Evolutionary conservation across 352 stramenopile species (phyloP).

Genomic region (Elongisporangium anandrum): DNA sequence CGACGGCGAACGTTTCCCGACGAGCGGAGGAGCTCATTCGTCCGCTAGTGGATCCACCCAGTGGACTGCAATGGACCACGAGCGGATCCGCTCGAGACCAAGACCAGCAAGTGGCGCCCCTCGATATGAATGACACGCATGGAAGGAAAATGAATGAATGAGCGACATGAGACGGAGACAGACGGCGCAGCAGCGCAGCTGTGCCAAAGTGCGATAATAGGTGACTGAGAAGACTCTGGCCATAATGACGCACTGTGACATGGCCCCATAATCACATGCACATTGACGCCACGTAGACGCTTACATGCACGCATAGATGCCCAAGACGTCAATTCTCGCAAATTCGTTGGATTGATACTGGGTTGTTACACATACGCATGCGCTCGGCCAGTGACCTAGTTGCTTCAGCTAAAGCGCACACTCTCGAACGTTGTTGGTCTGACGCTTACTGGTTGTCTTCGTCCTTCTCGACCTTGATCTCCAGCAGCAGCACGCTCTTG

Average conservation of each 20-base stretch:
- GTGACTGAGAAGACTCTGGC: no score
- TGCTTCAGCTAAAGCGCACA: no score
- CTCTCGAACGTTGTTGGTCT: not conserved
- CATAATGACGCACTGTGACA: no score
- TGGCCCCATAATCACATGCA: no score
- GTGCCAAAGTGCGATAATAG: no score
- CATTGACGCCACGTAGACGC: no score
- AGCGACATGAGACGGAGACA: no score
- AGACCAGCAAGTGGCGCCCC: no score
- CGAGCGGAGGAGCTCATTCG: not conserved
- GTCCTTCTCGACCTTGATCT: conserved; percentile 60
- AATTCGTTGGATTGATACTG: not conserved
- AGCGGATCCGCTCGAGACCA: not conserved
- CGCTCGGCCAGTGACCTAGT: not conserved
- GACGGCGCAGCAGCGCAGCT: no score
- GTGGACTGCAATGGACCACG: not conserved
- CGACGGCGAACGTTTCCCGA: not conserved
- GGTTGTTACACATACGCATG: not conserved
- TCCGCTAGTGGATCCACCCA: not conserved
- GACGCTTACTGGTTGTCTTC: conserved; percentile 22
- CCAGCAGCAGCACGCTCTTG: conserved; percentile 66
- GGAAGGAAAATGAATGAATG: no score
- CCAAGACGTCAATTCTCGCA: not conserved
- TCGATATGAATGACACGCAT: no score
- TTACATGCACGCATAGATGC: no score